These are phyloP conservation scores for Fonsecaea monophora DNA, from an alignment of 2,329 filamentous ascomycete species.

Conservation along the genomic window DNA sequence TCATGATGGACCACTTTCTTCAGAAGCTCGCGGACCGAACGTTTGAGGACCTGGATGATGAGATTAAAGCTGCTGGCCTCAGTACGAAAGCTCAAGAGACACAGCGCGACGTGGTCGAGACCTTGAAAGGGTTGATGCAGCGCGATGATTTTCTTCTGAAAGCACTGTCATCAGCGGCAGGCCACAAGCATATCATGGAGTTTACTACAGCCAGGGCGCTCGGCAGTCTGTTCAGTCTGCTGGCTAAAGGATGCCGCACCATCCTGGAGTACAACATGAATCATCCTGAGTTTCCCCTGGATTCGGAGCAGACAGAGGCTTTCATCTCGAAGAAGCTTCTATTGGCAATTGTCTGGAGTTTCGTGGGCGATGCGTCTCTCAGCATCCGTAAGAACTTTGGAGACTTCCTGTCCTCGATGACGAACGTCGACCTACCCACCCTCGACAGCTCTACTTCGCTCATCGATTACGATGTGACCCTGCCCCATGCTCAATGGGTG, in stretches of 20 bases:
- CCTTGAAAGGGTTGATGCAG: conserved; percentile 76
- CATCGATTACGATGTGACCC: conserved; percentile 91
- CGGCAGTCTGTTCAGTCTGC: conserved; percentile 89
- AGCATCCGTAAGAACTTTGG: conserved; percentile 87
- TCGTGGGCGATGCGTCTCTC: conserved; percentile 93
- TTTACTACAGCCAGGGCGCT: conserved; percentile 90
- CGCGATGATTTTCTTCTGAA: conserved; percentile 81
- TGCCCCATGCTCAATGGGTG: conserved; percentile 87
- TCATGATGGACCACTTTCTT: conserved; percentile 93
- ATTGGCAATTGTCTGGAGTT: conserved; percentile 90
- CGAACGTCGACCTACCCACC: conserved; percentile 83
- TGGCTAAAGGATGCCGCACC: conserved; percentile 92
- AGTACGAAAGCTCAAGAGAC: conserved; percentile 79
- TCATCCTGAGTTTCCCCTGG: conserved; percentile 91
- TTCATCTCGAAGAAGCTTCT: conserved; percentile 94
- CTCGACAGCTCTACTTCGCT: conserved; percentile 80
- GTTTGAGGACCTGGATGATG: conserved; percentile 96
- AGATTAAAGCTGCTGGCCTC: conserved; percentile 77
- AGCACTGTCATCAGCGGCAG: conserved; percentile 75
- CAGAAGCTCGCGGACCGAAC: conserved; percentile 79
- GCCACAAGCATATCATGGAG: conserved; percentile 96
- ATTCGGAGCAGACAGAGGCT: conserved; percentile 84
- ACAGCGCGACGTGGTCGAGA: conserved; percentile 78
- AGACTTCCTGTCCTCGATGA: conserved; percentile 79
- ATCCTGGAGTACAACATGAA: conserved; percentile 95